Evolutionary conservation across 176 grass and related monocot species (phyloP).

Genomic region (Triticum monococcum): DNA sequence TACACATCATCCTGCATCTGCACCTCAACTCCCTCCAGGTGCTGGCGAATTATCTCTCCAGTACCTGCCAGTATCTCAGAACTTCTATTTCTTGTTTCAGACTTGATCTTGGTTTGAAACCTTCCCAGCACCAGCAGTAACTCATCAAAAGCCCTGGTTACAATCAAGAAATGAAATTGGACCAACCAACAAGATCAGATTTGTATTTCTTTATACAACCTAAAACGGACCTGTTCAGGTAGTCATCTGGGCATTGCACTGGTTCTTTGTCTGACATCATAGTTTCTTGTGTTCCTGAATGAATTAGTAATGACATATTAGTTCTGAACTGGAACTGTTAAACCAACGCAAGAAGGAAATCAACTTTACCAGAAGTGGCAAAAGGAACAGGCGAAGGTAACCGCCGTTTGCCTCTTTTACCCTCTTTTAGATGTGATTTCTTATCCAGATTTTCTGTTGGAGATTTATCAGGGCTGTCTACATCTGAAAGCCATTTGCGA

Average conservation of each 20-base stretch:
- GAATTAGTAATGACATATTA: constrained; percentile 6
- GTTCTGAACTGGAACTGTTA: constrained; percentile 12
- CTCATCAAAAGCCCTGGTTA: constrained; percentile 69
- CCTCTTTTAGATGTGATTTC: constrained; percentile 58
- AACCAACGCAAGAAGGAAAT: constrained; percentile 4
- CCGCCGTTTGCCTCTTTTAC: constrained; percentile 32
- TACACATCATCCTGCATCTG: constrained; percentile 87
- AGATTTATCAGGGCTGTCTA: constrained; percentile 46
- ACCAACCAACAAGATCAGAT: neutral
- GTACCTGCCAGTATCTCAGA: constrained; percentile 69
- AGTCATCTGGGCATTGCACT: constrained; percentile 60
- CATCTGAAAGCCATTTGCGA: constrained; percentile 49
- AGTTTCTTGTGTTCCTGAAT: constrained; percentile 63
- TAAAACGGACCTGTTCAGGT: constrained; percentile 55
- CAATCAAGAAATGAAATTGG: constrained; percentile 33
- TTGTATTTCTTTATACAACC: constrained; percentile 18
- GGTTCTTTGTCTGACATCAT: constrained; percentile 47
- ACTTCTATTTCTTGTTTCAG: constrained; percentile 63
- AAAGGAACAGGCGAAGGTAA: constrained; percentile 48
- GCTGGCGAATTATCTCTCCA: constrained; percentile 61
- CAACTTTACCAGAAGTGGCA: constrained; percentile 48
- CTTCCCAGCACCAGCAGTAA: constrained; percentile 62
- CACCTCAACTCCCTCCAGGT: constrained; percentile 63
- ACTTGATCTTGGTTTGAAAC: constrained; percentile 81
- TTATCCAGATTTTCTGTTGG: constrained; percentile 27